Evolutionary conservation across 257 asterid species (phyloP).

Genomic region (Euphrasia confusa): DNA sequence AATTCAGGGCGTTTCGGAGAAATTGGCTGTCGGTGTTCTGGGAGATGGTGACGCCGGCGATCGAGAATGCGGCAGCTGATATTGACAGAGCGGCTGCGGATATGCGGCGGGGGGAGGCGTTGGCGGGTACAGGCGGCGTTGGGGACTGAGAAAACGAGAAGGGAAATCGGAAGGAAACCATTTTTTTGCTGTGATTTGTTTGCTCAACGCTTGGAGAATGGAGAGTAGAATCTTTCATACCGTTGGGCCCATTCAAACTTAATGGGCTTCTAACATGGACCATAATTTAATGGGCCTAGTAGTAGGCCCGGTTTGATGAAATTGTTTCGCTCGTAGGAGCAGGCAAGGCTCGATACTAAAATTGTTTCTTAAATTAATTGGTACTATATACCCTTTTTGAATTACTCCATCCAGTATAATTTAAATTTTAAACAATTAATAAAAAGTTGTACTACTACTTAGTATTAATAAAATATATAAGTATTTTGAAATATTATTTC

Average conservation of each 20-base stretch:
- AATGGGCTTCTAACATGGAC: neutral
- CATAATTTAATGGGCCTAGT: neutral
- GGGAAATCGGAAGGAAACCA: constrained; percentile 79
- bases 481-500: too few species aligned
- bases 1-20: constrained; percentile 41
- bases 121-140: constrained; percentile 34
- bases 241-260: neutral
- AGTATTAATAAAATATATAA: too few species aligned
- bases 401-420: too few species aligned
- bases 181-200: constrained; percentile 17
- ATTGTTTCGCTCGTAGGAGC: too few species aligned
- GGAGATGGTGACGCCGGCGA: constrained; percentile 45
- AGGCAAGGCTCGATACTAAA: too few species aligned
- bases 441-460: too few species aligned
- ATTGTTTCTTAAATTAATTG: too few species aligned
- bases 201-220: neutral
- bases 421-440: too few species aligned
- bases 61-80: constrained; percentile 35
- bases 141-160: constrained; percentile 90
- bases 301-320: too few species aligned
- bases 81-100: constrained; percentile 36
- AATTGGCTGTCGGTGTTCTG: constrained; percentile 36
- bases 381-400: too few species aligned
- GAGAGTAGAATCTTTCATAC: constrained; percentile 14
- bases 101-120: constrained; percentile 31